A percentile compares a stretch with the other conserved stretches of the same genome.
Evolutionary conservation across 371 early-diverging fungal genomes (phyloP).

Genomic region (Batkoa obscura): DNA sequence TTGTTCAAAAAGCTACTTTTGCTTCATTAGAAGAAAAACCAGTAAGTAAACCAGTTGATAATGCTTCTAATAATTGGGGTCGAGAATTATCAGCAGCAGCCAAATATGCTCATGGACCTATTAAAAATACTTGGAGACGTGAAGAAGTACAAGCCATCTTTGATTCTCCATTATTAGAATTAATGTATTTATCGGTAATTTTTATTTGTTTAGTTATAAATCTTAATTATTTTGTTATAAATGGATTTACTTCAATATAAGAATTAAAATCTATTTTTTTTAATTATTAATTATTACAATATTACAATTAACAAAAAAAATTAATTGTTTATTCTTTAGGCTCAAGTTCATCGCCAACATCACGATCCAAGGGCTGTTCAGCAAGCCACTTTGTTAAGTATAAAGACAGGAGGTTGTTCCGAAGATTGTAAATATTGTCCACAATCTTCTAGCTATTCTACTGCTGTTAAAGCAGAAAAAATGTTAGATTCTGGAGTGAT

Average conservation of each 20-base stretch:
- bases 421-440: constrained; percentile 79
- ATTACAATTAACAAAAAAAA: constrained; percentile 15
- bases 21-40: too few relatives aligned
- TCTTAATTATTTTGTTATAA: too few relatives aligned
- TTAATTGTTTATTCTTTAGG: constrained; percentile 17
- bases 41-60: neutral
- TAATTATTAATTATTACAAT: constrained; percentile 17
- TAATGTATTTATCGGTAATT: constrained; percentile 21
- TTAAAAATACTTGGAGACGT: constrained; percentile 54
- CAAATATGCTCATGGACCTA: constrained; percentile 28
- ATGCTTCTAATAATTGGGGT: constrained; percentile 7
- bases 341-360: constrained; percentile 53
- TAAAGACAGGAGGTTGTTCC: constrained; percentile 75
- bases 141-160: constrained; percentile 58
- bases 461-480: constrained; percentile 50
- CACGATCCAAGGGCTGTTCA: constrained; percentile 56
- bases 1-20: too few relatives aligned
- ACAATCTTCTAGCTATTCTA: constrained; percentile 59
- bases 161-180: constrained; percentile 59
- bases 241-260: too few relatives aligned
- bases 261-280: too few relatives aligned
- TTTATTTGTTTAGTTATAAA: too few relatives aligned
- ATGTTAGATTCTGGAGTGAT: constrained; percentile 51
- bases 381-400: constrained; percentile 60
- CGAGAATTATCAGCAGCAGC: constrained; percentile 30